These are phyloP conservation scores for Hemisphaericaspora xylanilytica DNA, from an alignment of 1,139 yeast genomes.

Conservation along the genomic window DNA sequence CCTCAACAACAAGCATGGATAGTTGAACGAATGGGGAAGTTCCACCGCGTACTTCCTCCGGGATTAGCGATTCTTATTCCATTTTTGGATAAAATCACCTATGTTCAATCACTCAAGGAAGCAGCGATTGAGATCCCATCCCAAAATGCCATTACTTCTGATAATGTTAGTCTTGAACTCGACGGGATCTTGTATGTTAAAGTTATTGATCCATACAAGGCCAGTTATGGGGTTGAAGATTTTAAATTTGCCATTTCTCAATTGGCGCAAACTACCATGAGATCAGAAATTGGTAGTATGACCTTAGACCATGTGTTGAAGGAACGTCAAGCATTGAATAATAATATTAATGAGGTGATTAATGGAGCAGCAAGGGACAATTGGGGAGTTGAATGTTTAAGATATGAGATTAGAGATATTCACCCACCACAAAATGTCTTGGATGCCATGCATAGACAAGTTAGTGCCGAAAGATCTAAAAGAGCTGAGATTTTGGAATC, in stretches of 20 bases:
- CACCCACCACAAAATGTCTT: conserved; percentile 86
- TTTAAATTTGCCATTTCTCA: conserved; percentile 83
- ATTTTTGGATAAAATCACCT: conserved; percentile 69
- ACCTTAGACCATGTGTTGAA: conserved; percentile 73
- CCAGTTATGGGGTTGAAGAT: conserved; percentile 86
- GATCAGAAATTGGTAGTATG: conserved; percentile 83
- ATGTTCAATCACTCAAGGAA: conserved; percentile 81
- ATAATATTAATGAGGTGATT: conserved; percentile 71
- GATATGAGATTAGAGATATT: conserved; percentile 85
- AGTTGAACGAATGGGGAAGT: conserved; percentile 89
- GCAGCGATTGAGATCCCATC: conserved; percentile 80
- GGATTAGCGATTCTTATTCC: conserved; percentile 77
- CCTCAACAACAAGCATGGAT: conserved; percentile 93
- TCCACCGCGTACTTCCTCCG: conserved; percentile 69
- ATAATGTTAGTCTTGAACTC: conserved; percentile 79
- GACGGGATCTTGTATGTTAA: conserved; percentile 81
- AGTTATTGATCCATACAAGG: conserved; percentile 79
- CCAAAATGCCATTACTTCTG: conserved; percentile 83
- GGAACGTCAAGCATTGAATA: conserved; percentile 71
- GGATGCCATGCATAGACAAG: conserved; percentile 90
- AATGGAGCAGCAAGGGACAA: conserved; percentile 77
- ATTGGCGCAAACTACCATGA: conserved; percentile 88
- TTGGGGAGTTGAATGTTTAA: conserved; percentile 84
- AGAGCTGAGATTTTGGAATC: conserved; percentile 85
- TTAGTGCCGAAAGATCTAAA: conserved; percentile 80